Percentiles rank a stretch among this genome's conserved stretches.
phyloP scores from a whole-genome alignment of 148 eudicot genomes.

The Rhododendron molle region DNA sequence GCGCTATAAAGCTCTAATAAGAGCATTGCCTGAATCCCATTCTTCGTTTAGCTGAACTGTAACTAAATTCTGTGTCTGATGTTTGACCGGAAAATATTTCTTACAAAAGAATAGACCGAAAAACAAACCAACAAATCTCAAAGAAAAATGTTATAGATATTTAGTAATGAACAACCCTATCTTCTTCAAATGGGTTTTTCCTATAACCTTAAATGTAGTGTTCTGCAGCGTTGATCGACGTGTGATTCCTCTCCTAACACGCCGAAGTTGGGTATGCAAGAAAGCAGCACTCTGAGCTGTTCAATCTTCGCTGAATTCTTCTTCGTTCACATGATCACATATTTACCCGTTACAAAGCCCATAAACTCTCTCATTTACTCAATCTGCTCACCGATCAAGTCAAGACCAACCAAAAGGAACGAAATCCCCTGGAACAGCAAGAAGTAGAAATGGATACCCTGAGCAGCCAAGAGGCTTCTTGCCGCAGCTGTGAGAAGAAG shows the following conservation, averaged over 20 bases:
- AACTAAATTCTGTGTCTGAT: constrained; percentile 13
- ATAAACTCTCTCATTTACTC: constrained; percentile 24
- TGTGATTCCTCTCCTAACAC: background rate
- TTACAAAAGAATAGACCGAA: constrained; percentile 51
- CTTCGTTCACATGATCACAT: constrained; percentile 21
- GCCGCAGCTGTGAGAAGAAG: constrained; percentile 81
- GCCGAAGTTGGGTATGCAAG: constrained; percentile 1
- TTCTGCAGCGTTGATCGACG: background rate
- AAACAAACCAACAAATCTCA: constrained; percentile 19
- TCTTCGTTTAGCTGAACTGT: background rate
- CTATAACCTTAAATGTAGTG: constrained; percentile 1
- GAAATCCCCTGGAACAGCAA: constrained; percentile 92
- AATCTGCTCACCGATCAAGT: constrained; percentile 92
- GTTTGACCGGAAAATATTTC: constrained; percentile 18
- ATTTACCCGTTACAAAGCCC: constrained; percentile 17
- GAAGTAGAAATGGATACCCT: constrained; percentile 97
- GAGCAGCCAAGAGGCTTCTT: constrained; percentile 88
- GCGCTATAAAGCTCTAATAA: background rate
- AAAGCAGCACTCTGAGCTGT: constrained; percentile 16
- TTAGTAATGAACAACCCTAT: constrained; percentile 14
- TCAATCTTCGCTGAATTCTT: constrained; percentile 11
- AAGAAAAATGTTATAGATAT: background rate
- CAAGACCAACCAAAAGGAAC: constrained; percentile 86
- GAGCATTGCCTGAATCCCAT: background rate
- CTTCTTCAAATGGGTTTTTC: constrained; percentile 5